phyloP scores from a whole-genome alignment of 2,329 filamentous ascomycete species.

The Neonectria hederae region DNA sequence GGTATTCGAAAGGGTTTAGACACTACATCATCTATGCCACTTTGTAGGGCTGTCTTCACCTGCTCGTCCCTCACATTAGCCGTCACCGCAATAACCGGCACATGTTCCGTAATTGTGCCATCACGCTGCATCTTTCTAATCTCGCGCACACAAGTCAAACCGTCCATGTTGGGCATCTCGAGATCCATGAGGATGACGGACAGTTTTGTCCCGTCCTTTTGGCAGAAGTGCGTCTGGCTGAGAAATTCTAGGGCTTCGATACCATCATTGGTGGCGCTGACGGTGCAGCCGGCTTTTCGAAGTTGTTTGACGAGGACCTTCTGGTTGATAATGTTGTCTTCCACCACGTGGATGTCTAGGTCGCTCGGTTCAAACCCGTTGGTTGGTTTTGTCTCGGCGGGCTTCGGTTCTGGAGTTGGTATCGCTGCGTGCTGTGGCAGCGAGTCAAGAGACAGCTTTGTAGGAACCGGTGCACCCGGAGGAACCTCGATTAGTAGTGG shows the following conservation, averaged over 20 bases:
- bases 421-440: neutral
- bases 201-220: conserved; percentile 38
- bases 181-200: conserved; percentile 58
- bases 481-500: conserved; percentile 7
- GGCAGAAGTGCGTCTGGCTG: conserved; percentile 44
- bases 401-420: neutral
- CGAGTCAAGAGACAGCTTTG: neutral
- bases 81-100: conserved; percentile 58
- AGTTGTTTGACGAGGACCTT: conserved; percentile 73
- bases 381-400: neutral
- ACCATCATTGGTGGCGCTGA: conserved; percentile 70
- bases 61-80: conserved; percentile 61
- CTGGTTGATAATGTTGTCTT: conserved; percentile 75
- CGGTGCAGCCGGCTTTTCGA: conserved; percentile 65
- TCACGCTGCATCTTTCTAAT: conserved; percentile 52
- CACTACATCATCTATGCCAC: conserved; percentile 62
- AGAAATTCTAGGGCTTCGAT: conserved; percentile 62
- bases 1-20: conserved; percentile 66
- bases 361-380: conserved; percentile 30
- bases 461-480: neutral
- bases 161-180: conserved; percentile 61
- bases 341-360: conserved; percentile 69
- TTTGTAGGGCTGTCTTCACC: conserved; percentile 47
- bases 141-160: conserved; percentile 52
- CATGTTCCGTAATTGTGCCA: conserved; percentile 45